phyloP scores from a whole-genome alignment of 805 yeast genomes.

The Kluyveromyces lactis region DNA sequence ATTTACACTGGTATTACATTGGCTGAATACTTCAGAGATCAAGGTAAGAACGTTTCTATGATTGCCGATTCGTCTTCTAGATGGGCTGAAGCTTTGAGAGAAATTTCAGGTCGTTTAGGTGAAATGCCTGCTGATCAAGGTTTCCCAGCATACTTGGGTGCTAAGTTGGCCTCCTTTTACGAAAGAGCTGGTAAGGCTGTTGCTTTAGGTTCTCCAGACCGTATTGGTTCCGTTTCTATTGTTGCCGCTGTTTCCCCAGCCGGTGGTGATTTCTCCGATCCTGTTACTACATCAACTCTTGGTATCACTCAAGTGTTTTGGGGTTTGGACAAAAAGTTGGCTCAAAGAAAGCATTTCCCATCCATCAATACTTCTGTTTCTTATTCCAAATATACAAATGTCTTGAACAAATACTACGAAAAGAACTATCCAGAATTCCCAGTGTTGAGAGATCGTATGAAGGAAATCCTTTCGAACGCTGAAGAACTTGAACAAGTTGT shows the following conservation, averaged over 20 bases:
- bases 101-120: constrained; percentile 99
- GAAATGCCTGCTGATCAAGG: constrained; percentile 99
- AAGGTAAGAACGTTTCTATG: constrained; percentile 98
- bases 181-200: constrained; percentile 98
- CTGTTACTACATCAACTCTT: constrained; percentile 95
- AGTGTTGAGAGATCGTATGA: constrained; percentile 77
- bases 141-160: constrained; percentile 99
- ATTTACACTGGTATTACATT: constrained; percentile 97
- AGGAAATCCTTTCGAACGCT: constrained; percentile 91
- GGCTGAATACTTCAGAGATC: constrained; percentile 99
- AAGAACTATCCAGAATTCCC: constrained; percentile 87
- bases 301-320: constrained; percentile 99
- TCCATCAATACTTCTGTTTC: constrained; percentile 94
- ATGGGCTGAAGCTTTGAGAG: constrained; percentile 99
- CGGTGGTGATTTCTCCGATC: constrained; percentile 99
- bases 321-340: constrained; percentile 98
- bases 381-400: constrained; percentile 91
- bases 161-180: constrained; percentile 96
- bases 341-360: constrained; percentile 99
- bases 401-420: constrained; percentile 79
- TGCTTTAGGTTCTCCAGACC: constrained; percentile 93
- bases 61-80: constrained; percentile 99
- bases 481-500: constrained; percentile 99
- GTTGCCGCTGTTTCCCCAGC: constrained; percentile 99
- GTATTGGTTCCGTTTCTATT: constrained; percentile 97